These are phyloP conservation scores for Hypoxylon rubiginosum DNA, from an alignment of 2,329 filamentous ascomycete genomes.

Conservation along the genomic window DNA sequence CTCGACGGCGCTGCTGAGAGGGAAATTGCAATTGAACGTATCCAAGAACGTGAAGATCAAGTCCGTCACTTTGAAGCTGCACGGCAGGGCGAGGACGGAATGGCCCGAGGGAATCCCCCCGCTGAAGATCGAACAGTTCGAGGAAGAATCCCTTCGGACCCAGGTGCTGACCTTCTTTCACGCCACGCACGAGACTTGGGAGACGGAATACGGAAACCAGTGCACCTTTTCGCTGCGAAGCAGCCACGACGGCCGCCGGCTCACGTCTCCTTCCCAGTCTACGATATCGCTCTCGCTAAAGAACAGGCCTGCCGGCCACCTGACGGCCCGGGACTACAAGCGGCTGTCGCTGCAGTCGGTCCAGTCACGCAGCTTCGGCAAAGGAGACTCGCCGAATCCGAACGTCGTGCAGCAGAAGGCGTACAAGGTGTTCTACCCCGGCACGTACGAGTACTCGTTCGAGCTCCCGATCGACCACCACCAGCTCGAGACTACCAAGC, in stretches of 20 bases:
- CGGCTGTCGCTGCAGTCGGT: slow-evolving; percentile 83
- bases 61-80: slow-evolving; percentile 87
- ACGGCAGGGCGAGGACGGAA: slow-evolving; percentile 87
- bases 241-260: slow-evolving; percentile 50
- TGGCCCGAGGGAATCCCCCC: slow-evolving; percentile 98
- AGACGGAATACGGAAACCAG: slow-evolving; percentile 73
- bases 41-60: slow-evolving; percentile 95
- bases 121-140: slow-evolving; percentile 83
- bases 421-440: slow-evolving; percentile 88
- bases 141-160: slow-evolving; percentile 87
- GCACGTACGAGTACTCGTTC: slow-evolving; percentile 77
- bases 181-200: slow-evolving; percentile 72
- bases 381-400: slow-evolving; percentile 77
- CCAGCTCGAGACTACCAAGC: slow-evolving; percentile 87
- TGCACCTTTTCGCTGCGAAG: slow-evolving; percentile 67
- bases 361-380: slow-evolving; percentile 87
- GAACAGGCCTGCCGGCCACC: slow-evolving; percentile 48
- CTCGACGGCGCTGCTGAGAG: slow-evolving; percentile 84
- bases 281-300: slow-evolving; percentile 52
- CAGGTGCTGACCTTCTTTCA: slow-evolving; percentile 96
- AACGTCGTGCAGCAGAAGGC: slow-evolving; percentile 74
- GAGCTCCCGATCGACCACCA: slow-evolving; percentile 91
- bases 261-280: slow-evolving; percentile 52
- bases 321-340: slow-evolving; percentile 68
- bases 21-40: slow-evolving; percentile 83